Evolutionary conservation across 2,329 filamentous ascomycete species (phyloP).

Genomic region (Amauroascus niger): DNA sequence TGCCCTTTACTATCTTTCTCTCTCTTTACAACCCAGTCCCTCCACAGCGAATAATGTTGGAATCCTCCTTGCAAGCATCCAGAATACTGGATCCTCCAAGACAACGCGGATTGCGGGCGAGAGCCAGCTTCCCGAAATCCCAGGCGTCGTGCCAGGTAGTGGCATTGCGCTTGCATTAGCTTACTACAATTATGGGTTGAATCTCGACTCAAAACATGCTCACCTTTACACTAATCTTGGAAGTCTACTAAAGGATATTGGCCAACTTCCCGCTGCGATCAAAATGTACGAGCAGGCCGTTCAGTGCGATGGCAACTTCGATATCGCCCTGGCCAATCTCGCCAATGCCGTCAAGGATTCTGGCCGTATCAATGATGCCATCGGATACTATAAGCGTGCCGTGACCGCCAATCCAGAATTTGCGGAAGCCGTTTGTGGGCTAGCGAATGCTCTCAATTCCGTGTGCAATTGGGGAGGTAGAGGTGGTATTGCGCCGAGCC

Average conservation of each 20-base stretch:
- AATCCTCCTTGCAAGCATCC: conserved; percentile 88
- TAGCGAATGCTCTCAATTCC: conserved; percentile 90
- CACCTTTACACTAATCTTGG: conserved; percentile 95
- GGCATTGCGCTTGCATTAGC: conserved; percentile 78
- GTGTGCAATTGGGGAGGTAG: conserved; percentile 90
- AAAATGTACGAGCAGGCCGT: conserved; percentile 97
- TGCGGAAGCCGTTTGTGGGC: conserved; percentile 89
- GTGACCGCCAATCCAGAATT: conserved; percentile 90
- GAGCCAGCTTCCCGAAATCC: conserved; percentile 46
- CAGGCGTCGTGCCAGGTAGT: conserved; percentile 74
- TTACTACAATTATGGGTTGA: conserved; percentile 91
- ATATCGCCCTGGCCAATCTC: conserved; percentile 91
- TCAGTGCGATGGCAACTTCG: conserved; percentile 82
- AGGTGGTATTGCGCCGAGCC: conserved; percentile 69
- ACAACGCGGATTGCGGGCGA: conserved; percentile 28
- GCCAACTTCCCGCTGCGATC: conserved; percentile 82
- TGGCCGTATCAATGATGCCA: conserved; percentile 83
- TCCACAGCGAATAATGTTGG: conserved; percentile 98
- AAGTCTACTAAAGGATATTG: conserved; percentile 90
- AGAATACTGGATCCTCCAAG: conserved; percentile 51
- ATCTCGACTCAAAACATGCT: conserved; percentile 77
- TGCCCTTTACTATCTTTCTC: conserved; percentile 85
- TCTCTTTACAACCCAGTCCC: conserved; percentile 88
- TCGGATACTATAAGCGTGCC: conserved; percentile 80
- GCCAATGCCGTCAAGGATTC: conserved; percentile 98